Evolutionary conservation across 257 asterid genomes (phyloP).

Genomic region (Solanum pimpinellifolium): DNA sequence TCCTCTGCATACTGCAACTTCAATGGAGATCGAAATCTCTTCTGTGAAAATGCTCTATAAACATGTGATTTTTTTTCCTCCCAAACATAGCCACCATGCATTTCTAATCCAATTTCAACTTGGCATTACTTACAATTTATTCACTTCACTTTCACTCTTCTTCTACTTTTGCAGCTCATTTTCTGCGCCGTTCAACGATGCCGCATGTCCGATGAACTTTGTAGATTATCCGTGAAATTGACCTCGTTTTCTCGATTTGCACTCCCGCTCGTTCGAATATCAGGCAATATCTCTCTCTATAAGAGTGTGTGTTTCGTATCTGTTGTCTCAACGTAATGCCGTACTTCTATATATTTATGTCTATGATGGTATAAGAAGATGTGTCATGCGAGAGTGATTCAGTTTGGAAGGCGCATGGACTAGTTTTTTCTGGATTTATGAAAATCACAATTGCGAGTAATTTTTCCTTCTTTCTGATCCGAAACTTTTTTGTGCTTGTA

Average conservation of each 20-base stretch:
- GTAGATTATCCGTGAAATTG: conserved; percentile 62
- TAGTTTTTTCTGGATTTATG: background rate
- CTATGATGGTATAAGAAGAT: background rate
- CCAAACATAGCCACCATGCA: background rate
- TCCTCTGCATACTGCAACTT: background rate
- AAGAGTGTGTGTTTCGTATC: background rate
- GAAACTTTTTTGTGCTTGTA: background rate
- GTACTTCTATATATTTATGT: background rate
- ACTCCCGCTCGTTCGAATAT: conserved; percentile 42
- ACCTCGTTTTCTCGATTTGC: conserved; percentile 10
- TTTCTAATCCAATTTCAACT: background rate
- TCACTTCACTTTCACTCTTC: background rate
- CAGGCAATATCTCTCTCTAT: conserved; percentile 28
- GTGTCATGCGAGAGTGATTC: background rate
- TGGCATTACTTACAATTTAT: too few relatives aligned
- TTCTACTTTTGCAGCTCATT: conserved; percentile 39
- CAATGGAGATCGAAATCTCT: conserved; percentile 38
- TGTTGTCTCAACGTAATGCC: background rate
- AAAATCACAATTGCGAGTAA: background rate
- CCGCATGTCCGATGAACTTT: conserved; percentile 52
- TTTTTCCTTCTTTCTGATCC: background rate
- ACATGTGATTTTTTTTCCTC: conserved; percentile 14
- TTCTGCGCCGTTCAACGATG: conserved; percentile 66
- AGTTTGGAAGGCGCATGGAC: background rate
- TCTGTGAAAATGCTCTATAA: conserved; percentile 42